Evolutionary conservation across 352 stramenopile genomes (phyloP).

Genomic region (Hyaloperonospora brassicae): DNA sequence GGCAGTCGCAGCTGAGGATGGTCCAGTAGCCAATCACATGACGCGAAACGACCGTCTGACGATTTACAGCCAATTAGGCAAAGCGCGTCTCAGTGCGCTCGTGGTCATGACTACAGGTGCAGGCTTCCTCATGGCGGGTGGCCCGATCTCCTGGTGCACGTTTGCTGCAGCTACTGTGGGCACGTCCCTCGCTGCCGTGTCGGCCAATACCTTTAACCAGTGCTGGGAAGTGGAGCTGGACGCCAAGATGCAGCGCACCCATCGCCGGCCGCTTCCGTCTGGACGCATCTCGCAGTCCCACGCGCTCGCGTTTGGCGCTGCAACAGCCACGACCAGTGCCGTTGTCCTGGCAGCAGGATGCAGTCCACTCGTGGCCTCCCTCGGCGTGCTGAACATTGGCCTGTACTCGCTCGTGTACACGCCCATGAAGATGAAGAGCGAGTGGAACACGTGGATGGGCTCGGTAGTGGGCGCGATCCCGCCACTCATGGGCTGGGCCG

Average conservation of each 20-base stretch:
- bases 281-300: constrained; percentile 72
- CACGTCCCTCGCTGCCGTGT: constrained; percentile 91
- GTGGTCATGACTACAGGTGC: constrained; percentile 94
- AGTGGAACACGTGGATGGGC: constrained; percentile 98
- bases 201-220: constrained; percentile 98
- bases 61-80: constrained; percentile 90
- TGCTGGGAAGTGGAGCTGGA: constrained; percentile 94
- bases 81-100: constrained; percentile 90
- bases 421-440: constrained; percentile 93
- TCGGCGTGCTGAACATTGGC: constrained; percentile 96
- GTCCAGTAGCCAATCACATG: constrained; percentile 21
- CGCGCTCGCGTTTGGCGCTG: constrained; percentile 75
- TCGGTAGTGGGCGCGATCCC: constrained; percentile 97
- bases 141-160: constrained; percentile 84
- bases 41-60: constrained; percentile 53
- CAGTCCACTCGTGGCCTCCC: constrained; percentile 90
- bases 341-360: constrained; percentile 87
- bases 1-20: constrained; percentile 17
- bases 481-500: constrained; percentile 97
- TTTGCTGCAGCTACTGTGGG: constrained; percentile 88
- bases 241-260: constrained; percentile 95
- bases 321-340: constrained; percentile 84
- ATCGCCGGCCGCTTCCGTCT: constrained; percentile 89
- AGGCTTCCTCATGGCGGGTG: constrained; percentile 94
- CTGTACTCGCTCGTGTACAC: constrained; percentile 99